phyloP scores from a whole-genome alignment of 2,329 filamentous ascomycete species.

The Lachnellula suecica region DNA sequence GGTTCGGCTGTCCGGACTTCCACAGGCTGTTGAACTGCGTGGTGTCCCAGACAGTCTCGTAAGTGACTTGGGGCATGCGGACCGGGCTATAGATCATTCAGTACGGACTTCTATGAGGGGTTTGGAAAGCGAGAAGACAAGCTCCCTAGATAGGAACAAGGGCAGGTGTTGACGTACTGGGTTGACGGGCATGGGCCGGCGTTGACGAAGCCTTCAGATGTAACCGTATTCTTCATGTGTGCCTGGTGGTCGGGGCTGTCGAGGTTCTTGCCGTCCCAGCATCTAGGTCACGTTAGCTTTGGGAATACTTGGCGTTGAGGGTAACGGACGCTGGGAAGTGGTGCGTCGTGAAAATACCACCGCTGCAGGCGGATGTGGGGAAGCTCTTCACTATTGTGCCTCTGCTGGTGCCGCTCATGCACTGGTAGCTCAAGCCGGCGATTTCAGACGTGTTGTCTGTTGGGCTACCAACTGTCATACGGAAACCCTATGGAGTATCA shows the following conservation, averaged over 20 bases:
- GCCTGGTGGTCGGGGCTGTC: slow-evolving; percentile 20
- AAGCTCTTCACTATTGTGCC: slow-evolving; percentile 11
- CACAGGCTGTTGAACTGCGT: slow-evolving; percentile 41
- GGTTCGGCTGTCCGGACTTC: slow-evolving; percentile 43
- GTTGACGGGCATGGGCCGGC: slow-evolving; percentile 21
- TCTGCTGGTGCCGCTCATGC: slow-evolving; percentile 8
- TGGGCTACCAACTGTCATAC: slow-evolving; percentile 21
- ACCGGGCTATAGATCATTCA: no score
- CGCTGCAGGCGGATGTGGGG: slow-evolving; percentile 25
- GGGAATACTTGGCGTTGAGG: not conserved
- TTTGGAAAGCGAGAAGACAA: no score
- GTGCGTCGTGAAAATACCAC: slow-evolving; percentile 34
- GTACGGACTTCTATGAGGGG: no score
- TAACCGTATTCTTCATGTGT: slow-evolving; percentile 29
- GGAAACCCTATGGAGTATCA: slow-evolving; percentile 17
- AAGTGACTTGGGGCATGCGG: slow-evolving; percentile 48
- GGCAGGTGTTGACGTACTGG: no score
- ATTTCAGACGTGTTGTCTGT: not conserved
- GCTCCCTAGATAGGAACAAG: no score
- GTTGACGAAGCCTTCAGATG: slow-evolving; percentile 15
- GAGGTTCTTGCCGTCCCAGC: slow-evolving; percentile 23
- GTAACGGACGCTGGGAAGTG: slow-evolving; percentile 27
- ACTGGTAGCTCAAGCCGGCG: slow-evolving; percentile 13
- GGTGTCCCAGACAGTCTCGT: slow-evolving; percentile 48
- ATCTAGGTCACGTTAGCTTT: slow-evolving; percentile 11